Evolutionary conservation across 208 protist species (phyloP), one percentile per base, ranked within the genome.

Genomic region (Trypanosoma congolense): DNA sequence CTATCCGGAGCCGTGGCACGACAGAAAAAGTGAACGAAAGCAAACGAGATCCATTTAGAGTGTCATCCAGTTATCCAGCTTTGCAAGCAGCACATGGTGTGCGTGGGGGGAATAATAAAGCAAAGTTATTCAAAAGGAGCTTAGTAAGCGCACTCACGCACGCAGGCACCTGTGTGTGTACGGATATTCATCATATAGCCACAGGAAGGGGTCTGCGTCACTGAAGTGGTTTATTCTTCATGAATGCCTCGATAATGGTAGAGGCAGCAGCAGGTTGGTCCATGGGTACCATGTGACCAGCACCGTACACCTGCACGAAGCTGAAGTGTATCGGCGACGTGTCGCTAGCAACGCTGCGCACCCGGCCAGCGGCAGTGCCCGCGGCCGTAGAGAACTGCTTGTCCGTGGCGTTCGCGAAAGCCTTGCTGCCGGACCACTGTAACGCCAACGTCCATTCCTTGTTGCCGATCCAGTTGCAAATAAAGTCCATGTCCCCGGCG

Each of bases 391-490:
- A n/a, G 49, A 71, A 74, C 1, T 49, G 48, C n/a, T 52, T 25
- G 44, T 83, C 65, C 0, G 38, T n/a, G 4, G 87, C 81, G 0
- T 53, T 58, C 19, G 68, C 57, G 58, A 96, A 92, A 8, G 35
- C 79, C 3, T 33, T 57, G 26, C 78, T 64, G 38, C 82, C 80
- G 8, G 70, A 25, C 92, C 94, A 97, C 36, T 75, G 18, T 52
- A 97, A 51, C 12, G 30, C 65, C 9, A 50, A 44, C 6, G 70
- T 75, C 90, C 90, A 97, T 22, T 59, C 69, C 59, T 92, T 67
- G 69, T 91, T 96, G 47, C 92, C 92, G 35, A 96, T 63, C 71
- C 76, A 96, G 64, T 97, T 97, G 66, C 92, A 96, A 54, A 95
- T 92, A 53, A 78, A 97, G 66, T 97, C 93, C 42, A 71, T 56